Base-by-base conservation (phyloP, 1,139 yeast genomes). In the Yamadazyma oceani region DNA sequence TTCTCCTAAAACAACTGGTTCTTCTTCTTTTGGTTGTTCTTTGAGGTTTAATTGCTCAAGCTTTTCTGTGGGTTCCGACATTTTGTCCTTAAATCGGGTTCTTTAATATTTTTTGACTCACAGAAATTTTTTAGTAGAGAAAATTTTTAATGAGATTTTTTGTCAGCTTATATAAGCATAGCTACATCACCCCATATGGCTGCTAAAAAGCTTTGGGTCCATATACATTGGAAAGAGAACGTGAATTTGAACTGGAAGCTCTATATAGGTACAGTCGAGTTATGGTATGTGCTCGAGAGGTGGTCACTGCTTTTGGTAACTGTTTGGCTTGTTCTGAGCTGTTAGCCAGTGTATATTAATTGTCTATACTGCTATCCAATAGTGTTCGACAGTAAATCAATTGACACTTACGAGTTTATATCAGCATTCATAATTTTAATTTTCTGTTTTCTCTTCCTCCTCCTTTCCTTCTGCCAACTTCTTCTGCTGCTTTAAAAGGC, bases 1-100 rank as follows among this genome's bases (percentile, higher is more conserved):
- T 63, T 78, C 84, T 22, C 86, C 85, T 42, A 78, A 64, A 34
- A 73, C 53, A n/a, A 67, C 72, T 38, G 58, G 36, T 33, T 41
- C 46, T 5, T 26, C 23, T 13, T 34, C 61, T 35, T 51, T 65
- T 17, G 56, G 50, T 6, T 27, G 30, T 30, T 57, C 66, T 28
- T 59, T 40, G 32, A 65, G 51, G 30, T 57, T 57, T 43, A 69
- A 60, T 41, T 62, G 52, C 47, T 66, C 60, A 45, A 66, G 52
- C 37, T 61, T 57, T 43, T 66, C 69, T 35, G 62, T 50, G 45
- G 57, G 57, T 38, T 60, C 70, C 26, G 32, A 19, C 35, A 32
- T 32, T 15, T 27, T 27, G 28, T 27, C 12, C n/a, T 27, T 10
- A 14, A 7, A 21, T 26, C 15, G 9, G 17, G 9, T 13, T 12